Evolutionary conservation across 148 eudicot species (phyloP), one percentile per base, ranked within the genome.

Genomic region (Salicornia ramosissima): DNA sequence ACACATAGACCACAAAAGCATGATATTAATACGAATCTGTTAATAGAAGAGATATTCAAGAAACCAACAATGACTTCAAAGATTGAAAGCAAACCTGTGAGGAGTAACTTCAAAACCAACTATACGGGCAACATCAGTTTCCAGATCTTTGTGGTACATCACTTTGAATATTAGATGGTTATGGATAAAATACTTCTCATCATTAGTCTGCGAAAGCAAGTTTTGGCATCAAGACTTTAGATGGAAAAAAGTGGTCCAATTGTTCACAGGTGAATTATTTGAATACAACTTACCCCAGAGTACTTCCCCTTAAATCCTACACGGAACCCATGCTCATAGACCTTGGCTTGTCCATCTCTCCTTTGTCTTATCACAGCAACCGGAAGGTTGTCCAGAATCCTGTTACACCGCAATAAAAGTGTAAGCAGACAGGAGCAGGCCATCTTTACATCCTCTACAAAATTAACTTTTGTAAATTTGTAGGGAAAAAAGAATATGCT

Each of bases 311-410:
- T 83, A 61, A 80, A 78, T n/a, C 86, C 86, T 67, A 80, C 86
- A 70, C 76, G 82, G 61, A 60, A 83, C 28, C 86, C 86, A 70
- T 78, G 86, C 78, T 80, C 82, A 58, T 80, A 80, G 67, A 83
- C 78, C 76, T 78, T 80, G 12, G 78, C 52, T 55, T 60, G 80
- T 67, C 76, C 82, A 49, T 81, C 83, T 68, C 80, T 79, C 52
- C 81, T 73, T 58, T 78, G 80, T 45, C 79, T 74, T 50, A 68
- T 36, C 21, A 81, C 84, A 54, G 84, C 87, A 71, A 78, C 82
- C 42, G 87, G 87, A 71, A 84, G 87, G 33, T 84, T 84, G 71
- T 81, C 87, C 70, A 84, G 71, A 64, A 84, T 84, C 87, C 84
- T 84, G 73, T 68, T 22, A 51, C 68, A 70, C 34, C 66, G 56